Evolutionary conservation across 805 yeast genomes (phyloP), one percentile per base, ranked within the genome.

Genomic region (Sugiyamaella americana): DNA sequence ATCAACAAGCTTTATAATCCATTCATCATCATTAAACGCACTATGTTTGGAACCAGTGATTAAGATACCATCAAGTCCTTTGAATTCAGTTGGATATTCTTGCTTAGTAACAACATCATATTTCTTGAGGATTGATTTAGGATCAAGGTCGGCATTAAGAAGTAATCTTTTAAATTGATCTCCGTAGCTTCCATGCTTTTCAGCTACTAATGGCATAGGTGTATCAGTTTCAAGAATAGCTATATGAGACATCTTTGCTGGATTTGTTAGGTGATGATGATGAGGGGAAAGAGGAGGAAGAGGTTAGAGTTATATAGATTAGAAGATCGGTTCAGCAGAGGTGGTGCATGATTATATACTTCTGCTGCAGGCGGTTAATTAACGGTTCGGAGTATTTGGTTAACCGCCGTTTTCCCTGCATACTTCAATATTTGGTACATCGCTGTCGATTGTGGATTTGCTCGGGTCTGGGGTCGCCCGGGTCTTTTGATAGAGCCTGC

Each of bases 1-100:
- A 30, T 56, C 64, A 3, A 58, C 54, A n/a, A 69, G 57, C 42
- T 56, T 48, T 16, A 55, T 32, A 32, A 70, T 65, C 71, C 72
- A 69, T 37, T 47, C 53, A 6, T 53, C 59, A 44, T 62, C 53
- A 22, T 56, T 63, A 51, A 58, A 66, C 17, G 71, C 64, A 35
- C 57, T 57, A 43, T 55, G 56, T 46, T 57, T 59, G 24, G 73
- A 68, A 8, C 73, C 73, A 2, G 70, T 61, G 39, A 69, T 57
- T 29, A 68, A 55, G 20, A 68, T 45, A 2, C 63, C 64, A 48
- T 65, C 70, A 1, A 56, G 49, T 8, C 42, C 47, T 4, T 40
- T 48, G 8, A 55, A 21, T 19, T 44, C 48, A 11, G 41, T 43
- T 17, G 70, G 69, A 41, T 59, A 61, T 17, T 55, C 59, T 37